phyloP scores from a whole-genome alignment of 2,329 filamentous ascomycete genomes.

The Ascochyta clinopodiicola region DNA sequence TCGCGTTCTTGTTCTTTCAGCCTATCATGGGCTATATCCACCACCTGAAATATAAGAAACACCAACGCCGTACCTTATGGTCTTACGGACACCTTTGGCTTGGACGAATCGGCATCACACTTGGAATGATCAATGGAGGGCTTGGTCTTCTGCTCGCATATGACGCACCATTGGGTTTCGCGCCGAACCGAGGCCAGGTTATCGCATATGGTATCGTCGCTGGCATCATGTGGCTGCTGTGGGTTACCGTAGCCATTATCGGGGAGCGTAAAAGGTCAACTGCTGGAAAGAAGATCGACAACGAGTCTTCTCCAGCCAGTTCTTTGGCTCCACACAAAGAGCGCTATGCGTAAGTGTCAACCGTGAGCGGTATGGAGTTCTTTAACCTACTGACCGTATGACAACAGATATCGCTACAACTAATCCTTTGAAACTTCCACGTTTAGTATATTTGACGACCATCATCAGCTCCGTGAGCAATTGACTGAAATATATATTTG shows the following conservation, averaged over 20 bases:
- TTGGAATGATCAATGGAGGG: slow-evolving; percentile 64
- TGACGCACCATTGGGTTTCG: slow-evolving; percentile 35
- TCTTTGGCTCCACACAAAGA: slow-evolving; percentile 7
- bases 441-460: background rate
- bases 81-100: slow-evolving; percentile 62
- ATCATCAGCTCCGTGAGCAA: too few species aligned
- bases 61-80: slow-evolving; percentile 52
- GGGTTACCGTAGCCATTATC: slow-evolving; percentile 35
- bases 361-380: too few species aligned
- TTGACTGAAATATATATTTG: background rate
- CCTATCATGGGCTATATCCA: slow-evolving; percentile 60
- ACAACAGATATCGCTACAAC: slow-evolving; percentile 1
- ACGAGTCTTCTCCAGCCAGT: slow-evolving; percentile 1
- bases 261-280: slow-evolving; percentile 35
- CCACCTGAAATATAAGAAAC: slow-evolving; percentile 57
- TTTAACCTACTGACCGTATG: background rate
- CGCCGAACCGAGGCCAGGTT: slow-evolving; percentile 34
- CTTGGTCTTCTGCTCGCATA: slow-evolving; percentile 54
- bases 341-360: slow-evolving; percentile 8
- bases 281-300: slow-evolving; percentile 19
- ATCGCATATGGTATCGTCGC: slow-evolving; percentile 45
- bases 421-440: background rate
- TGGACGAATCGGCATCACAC: slow-evolving; percentile 56
- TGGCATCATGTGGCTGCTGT: slow-evolving; percentile 44
- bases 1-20: slow-evolving; percentile 61